Evolutionary conservation across 1,284 basidiomycete genomes (phyloP), one percentile per base, ranked within the genome.

Genomic region (Cryptococcus sp.): DNA sequence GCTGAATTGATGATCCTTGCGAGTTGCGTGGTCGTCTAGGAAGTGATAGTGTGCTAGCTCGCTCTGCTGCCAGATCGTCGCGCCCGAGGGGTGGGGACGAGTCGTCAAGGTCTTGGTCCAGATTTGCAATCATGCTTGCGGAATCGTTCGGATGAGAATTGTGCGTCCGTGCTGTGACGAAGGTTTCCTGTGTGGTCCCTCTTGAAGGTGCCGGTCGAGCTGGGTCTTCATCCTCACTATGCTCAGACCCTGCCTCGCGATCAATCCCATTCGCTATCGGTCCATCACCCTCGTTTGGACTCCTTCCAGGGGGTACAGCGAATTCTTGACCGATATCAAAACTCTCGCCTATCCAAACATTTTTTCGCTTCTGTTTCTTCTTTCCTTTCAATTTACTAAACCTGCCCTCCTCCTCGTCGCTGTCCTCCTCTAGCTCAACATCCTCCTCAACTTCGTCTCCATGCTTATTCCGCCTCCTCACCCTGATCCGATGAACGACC

Each of bases 261-360:
- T 51, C 22, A 7, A 39, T 22, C n/a, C 41, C 28, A 21, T 43
- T 21, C 36, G 14, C 18, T 4, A 34, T 36, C 49, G n/a, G 40
- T 28, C 13, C 40, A 24, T 5, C 7, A 36, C 14, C 39, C 25
- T 18, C 46, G 23, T 24, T 37, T 40, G 45, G 18, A 39, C 1
- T 34, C 34, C 21, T 23, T 23, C 14, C 47, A 36, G 2, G 43
- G 14, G 23, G 39, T 37, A 39, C 21, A 24, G 40, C 25, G 50
- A 71, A 73, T 52, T 73, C 71, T 48, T 60, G 50, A 2, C 71
- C 71, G 39, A 73, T 70, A 50, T 72, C 69, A 49, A 73, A 73
- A 24, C 69, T 70, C 45, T 68, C 64, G 23, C 71, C 71, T 36
- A 67, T 48, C 70, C 70, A 73, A 1, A 64, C 54, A 46, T 67